phyloP scores from a whole-genome alignment of 495 filamentous ascomycete species.

The Neurospora cerealis region DNA sequence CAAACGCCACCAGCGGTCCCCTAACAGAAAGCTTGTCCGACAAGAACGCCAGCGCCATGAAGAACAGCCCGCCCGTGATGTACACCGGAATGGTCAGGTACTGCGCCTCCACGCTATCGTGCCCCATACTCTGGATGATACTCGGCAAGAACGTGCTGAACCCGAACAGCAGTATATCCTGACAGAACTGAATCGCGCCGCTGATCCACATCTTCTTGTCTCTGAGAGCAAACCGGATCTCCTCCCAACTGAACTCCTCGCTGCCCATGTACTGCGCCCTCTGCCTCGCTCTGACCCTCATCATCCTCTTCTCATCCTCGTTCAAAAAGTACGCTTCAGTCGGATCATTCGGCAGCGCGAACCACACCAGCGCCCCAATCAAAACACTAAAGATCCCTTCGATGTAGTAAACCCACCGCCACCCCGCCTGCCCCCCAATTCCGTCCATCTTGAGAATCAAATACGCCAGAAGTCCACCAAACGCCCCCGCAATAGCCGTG shows the following conservation, averaged over 20 bases:
- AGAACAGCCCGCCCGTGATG: constrained; percentile 26
- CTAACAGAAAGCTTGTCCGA: constrained; percentile 21
- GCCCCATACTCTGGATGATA: constrained; percentile 44
- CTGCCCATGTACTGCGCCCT: constrained; percentile 34
- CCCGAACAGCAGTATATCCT: constrained; percentile 45
- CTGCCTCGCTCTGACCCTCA: constrained; percentile 30
- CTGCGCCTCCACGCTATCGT: constrained; percentile 34
- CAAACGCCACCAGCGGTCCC: constrained; percentile 29
- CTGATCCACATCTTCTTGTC: constrained; percentile 30
- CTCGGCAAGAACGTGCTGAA: constrained; percentile 51
- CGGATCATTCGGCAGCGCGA: constrained; percentile 46
- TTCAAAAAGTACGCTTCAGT: constrained; percentile 36
- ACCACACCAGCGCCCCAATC: constrained; percentile 51
- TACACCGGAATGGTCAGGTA: constrained; percentile 33
- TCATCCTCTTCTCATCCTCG: constrained; percentile 40
- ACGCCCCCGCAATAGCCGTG: constrained; percentile 66
- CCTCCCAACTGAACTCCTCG: constrained; percentile 40
- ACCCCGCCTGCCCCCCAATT: constrained; percentile 53
- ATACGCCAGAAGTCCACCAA: constrained; percentile 66
- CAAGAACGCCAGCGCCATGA: constrained; percentile 35
- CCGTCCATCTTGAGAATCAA: constrained; percentile 59
- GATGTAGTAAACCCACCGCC: constrained; percentile 71
- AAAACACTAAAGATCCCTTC: constrained; percentile 64
- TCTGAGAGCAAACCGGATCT: constrained; percentile 33
- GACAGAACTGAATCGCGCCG: constrained; percentile 40